Base-by-base conservation (phyloP, 208 protist genomes). In the Trichomonas vaginalis region DNA sequence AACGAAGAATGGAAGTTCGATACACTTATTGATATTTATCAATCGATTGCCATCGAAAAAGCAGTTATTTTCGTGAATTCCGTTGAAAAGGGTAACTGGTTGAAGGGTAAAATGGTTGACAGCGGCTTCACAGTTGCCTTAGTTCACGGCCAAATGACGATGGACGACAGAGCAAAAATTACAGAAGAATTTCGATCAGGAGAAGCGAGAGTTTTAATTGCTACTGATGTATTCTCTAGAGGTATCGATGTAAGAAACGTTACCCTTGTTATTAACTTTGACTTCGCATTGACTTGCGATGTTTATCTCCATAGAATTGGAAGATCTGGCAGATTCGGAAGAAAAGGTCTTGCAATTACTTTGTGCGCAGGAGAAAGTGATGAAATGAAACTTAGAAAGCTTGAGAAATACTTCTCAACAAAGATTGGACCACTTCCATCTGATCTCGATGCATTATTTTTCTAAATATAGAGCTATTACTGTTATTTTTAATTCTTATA, bases 31-130 rank as follows among this genome's bases (percentile, higher is more conserved):
- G 98, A 99, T 97, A 95, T 99, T 14, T 98, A 98, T 96, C 97
- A 98, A 49, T 97, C 97, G 23, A 95, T 98, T 27, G 97, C 97
- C 42, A 98, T 98, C 62, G 98, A 97, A 80, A 97, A 97, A 96
- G 96, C 96, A 23, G 96, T 96, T 39, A 99, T 99, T 96, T 99
- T 99, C 97, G 99, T 98, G 97, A 99, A 99, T 97, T 99, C 99
- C n/a, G 98, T 98, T 92, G 97, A 97, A 49, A 99, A 99, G 37
- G 96, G 86, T 21, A 98, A 99, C 95, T 98, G 98, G 97, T 97
- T 99, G 35, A 97, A 98, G 32, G 98, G 98, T 95, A 98, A 98
- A 96, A 98, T 99, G 98, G 97, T 96, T 37, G 96, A 97, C 79
- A 97, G 98, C 61, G 98, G 99, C 90, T 99, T 99, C 96, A 98